Percentiles rank a stretch among this genome's conserved stretches.
These are phyloP conservation scores for Eutrema heterophyllum DNA, from an alignment of 345 rosid species.

Conservation along the genomic window DNA sequence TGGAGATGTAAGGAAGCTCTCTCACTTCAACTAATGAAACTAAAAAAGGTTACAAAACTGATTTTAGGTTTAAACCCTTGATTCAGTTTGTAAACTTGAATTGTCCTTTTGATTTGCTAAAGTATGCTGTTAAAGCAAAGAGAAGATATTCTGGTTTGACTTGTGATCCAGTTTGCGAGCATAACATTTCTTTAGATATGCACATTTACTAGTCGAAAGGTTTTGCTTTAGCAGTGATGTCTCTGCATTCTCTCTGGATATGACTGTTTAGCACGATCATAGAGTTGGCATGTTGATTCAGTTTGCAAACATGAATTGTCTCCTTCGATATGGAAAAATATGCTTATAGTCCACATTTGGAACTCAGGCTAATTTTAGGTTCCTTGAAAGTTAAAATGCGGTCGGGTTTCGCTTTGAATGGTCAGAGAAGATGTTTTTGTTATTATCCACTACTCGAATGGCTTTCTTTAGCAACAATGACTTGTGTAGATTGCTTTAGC, in stretches of 20 bases:
- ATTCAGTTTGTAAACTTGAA: background rate
- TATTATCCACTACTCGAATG: background rate
- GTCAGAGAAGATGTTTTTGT: background rate
- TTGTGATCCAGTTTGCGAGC: background rate
- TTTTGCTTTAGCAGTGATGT: background rate
- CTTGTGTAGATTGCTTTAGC: background rate
- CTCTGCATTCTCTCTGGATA: background rate
- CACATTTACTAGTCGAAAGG: background rate
- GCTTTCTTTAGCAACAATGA: background rate
- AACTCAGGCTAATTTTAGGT: background rate
- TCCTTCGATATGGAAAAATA: background rate
- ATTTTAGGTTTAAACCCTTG: background rate
- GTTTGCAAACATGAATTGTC: background rate
- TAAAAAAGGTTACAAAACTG: background rate
- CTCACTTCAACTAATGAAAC: conserved; percentile 5
- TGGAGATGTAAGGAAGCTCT: conserved; percentile 68
- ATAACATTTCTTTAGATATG: background rate
- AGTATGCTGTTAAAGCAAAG: background rate
- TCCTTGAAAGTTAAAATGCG: background rate
- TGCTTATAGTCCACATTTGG: background rate
- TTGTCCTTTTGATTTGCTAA: background rate
- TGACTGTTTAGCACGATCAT: background rate
- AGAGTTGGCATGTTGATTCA: background rate
- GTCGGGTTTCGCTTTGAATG: background rate
- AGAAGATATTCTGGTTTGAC: background rate